Percentiles rank a stretch among this genome's conserved stretches.
These are phyloP conservation scores for Penicillium oxalicum DNA, from an alignment of 2,329 filamentous ascomycete species.

Conservation along the genomic window DNA sequence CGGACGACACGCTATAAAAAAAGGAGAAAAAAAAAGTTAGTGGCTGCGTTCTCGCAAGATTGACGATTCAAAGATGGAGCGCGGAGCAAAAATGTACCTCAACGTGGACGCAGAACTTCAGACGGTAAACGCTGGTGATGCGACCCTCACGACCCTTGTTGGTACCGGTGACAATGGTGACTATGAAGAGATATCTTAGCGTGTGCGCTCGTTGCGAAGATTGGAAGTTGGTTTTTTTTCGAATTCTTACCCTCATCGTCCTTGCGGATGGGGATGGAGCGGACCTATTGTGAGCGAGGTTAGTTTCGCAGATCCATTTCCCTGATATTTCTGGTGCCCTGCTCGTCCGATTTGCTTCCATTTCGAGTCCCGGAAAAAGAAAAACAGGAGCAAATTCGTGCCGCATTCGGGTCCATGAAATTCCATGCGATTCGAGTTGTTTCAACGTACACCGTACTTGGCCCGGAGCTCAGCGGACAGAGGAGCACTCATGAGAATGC, in stretches of 20 bases:
- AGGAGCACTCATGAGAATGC: slow-evolving; percentile 93
- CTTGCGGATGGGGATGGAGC: slow-evolving; percentile 94
- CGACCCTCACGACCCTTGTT: slow-evolving; percentile 99
- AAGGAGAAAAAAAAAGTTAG: neutral
- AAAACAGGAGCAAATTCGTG: slow-evolving; percentile 3
- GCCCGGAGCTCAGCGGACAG: slow-evolving; percentile 95
- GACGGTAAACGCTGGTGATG: slow-evolving; percentile 93
- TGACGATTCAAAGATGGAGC: neutral
- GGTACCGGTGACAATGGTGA: slow-evolving; percentile 81
- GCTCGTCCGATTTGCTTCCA: slow-evolving; percentile 1
- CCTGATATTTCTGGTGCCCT: neutral
- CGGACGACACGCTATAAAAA: slow-evolving; percentile 61
- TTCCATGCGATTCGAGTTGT: slow-evolving; percentile 2
- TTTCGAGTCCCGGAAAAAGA: neutral
- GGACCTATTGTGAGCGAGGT: slow-evolving; percentile 56
- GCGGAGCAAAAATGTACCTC: slow-evolving; percentile 51
- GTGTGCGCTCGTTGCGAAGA: neutral
- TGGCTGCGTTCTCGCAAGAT: neutral
- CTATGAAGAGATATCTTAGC: neutral
- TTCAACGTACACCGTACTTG: slow-evolving; percentile 84
- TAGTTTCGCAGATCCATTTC: slow-evolving; percentile 7
- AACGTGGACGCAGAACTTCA: slow-evolving; percentile 96
- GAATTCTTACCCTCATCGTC: slow-evolving; percentile 66
- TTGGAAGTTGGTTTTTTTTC: neutral
- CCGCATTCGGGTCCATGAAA: slow-evolving; percentile 4